These are phyloP conservation scores for Amanita brunnescens DNA, from an alignment of 768 basidiomycete genomes.

Conservation along the genomic window DNA sequence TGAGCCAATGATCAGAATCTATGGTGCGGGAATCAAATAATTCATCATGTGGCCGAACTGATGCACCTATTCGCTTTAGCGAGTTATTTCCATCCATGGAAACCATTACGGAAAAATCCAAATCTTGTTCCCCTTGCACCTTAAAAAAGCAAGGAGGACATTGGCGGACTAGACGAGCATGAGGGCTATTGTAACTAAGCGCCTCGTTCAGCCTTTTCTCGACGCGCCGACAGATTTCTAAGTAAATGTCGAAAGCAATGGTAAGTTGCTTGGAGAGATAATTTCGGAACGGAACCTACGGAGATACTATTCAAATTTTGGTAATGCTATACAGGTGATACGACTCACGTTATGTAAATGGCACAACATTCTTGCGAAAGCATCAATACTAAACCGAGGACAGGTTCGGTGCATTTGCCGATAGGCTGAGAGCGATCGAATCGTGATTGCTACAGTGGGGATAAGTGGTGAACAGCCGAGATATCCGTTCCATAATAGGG, in stretches of 20 bases:
- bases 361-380: constrained; percentile 6
- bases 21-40: constrained; percentile 5
- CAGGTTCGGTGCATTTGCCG: constrained; percentile 8
- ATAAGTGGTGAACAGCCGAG: constrained; percentile 8
- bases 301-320: too few species aligned
- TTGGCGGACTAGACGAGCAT: neutral
- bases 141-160: constrained; percentile 12
- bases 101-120: constrained; percentile 11
- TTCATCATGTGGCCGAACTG: constrained; percentile 3
- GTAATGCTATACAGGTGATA: too few species aligned
- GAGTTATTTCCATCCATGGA: constrained; percentile 20
- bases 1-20: constrained; percentile 8
- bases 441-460: constrained; percentile 5
- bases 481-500: constrained; percentile 7
- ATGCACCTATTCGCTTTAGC: constrained; percentile 10
- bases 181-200: neutral
- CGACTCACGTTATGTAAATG: constrained; percentile 9
- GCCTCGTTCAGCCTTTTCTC: neutral
- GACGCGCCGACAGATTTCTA: constrained; percentile 2
- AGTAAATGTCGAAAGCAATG: constrained; percentile 4
- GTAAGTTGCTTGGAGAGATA: neutral
- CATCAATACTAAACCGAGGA: constrained; percentile 9
- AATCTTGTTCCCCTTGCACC: constrained; percentile 5
- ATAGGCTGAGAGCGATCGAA: constrained; percentile 3
- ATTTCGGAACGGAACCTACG: neutral